Conservation (phyloP, 306 rosid genomes). For the Delonix regia region DNA sequence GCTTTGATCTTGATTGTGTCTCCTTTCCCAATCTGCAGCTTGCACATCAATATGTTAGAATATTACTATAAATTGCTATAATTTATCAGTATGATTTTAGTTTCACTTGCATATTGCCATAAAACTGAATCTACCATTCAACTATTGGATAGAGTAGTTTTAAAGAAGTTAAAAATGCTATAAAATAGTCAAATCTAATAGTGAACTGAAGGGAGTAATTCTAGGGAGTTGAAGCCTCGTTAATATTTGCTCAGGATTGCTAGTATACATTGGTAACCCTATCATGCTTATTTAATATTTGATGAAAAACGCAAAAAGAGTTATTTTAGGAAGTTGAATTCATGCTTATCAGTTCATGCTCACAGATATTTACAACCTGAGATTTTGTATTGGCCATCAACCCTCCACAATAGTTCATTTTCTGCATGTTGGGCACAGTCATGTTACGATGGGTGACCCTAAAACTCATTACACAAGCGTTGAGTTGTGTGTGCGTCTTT, state of each 20-base stretch:
- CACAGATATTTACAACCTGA: constrained; percentile 3
- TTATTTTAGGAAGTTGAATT: not conserved
- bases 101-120: too few relatives aligned
- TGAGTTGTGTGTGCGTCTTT: not conserved
- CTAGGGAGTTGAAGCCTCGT: not conserved
- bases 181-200: not conserved
- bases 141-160: not conserved
- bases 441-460: not conserved
- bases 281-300: not conserved
- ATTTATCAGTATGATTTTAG: not conserved
- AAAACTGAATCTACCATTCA: not conserved
- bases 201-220: not conserved
- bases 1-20: not conserved
- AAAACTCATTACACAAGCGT: not conserved
- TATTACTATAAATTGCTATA: not conserved
- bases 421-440: not conserved
- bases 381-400: not conserved
- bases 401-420: not conserved
- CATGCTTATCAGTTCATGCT: not conserved
- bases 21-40: not conserved
- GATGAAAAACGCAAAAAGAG: not conserved
- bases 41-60: not conserved
- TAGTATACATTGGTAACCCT: not conserved
- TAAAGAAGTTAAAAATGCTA: not conserved
- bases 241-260: not conserved